Percentiles rank a stretch among this genome's conserved stretches.
Evolutionary conservation across 2,329 filamentous ascomycete species (phyloP).

Genomic region (Phialophora chinensis): DNA sequence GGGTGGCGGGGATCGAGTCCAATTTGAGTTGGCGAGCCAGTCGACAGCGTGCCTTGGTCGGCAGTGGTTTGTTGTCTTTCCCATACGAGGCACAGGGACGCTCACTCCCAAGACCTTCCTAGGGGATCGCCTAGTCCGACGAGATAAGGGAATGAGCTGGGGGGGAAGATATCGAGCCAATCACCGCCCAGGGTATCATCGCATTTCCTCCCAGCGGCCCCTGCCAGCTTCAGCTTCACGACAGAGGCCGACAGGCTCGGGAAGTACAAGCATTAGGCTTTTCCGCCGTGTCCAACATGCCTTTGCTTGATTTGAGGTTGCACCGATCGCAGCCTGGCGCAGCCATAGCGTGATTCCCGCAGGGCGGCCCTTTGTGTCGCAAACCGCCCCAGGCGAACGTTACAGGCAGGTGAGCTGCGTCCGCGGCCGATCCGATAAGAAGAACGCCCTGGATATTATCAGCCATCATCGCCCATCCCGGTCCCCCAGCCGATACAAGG

Average conservation of each 20-base stretch:
- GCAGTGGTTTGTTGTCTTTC: not conserved
- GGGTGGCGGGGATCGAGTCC: not conserved
- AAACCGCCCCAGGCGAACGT: no score
- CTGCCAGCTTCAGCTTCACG: not conserved
- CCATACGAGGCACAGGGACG: not conserved
- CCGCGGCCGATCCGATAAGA: not conserved
- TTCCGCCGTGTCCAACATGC: no score
- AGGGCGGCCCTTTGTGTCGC: not conserved
- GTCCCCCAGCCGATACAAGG: no score
- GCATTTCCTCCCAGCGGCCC: not conserved
- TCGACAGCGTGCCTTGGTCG: not conserved
- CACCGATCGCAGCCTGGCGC: not conserved
- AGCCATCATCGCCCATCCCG: no score
- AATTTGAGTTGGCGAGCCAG: not conserved
- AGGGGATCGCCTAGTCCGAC: not conserved
- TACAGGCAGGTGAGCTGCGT: no score
- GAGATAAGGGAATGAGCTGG: not conserved
- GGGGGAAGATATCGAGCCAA: not conserved
- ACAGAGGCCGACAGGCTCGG: not conserved
- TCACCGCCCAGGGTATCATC: not conserved
- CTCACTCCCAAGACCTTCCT: not conserved
- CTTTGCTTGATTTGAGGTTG: not conserved
- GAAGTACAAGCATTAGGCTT: not conserved
- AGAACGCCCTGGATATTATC: not conserved
- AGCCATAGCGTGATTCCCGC: not conserved